Conservation (phyloP, 2,329 filamentous ascomycete species). For the Basipetospora chlamydospora region DNA sequence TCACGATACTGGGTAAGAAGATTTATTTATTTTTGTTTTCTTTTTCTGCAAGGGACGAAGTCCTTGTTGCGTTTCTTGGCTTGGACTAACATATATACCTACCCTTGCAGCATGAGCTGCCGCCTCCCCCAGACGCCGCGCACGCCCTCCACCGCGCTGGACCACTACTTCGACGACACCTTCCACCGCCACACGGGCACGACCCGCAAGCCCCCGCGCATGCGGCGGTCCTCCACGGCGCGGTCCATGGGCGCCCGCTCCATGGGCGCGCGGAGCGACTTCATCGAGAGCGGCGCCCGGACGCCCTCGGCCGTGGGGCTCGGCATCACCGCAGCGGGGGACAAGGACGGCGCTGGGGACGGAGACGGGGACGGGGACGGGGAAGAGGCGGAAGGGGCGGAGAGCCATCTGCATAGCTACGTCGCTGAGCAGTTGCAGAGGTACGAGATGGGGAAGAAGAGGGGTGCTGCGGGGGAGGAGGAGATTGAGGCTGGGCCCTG, state of each 20-base stretch:
- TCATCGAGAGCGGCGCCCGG: neutral
- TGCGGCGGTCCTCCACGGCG: conserved; percentile 67
- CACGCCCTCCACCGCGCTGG: conserved; percentile 67
- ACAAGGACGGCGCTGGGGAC: conserved; percentile 19
- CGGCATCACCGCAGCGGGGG: conserved; percentile 12
- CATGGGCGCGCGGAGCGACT: conserved; percentile 74
- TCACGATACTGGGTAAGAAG: conserved; percentile 90
- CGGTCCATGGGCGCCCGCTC: conserved; percentile 75
- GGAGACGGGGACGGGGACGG: conserved; percentile 32
- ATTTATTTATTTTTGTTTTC: conserved; percentile 8
- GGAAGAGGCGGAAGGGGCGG: conserved; percentile 60
- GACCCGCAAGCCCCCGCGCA: conserved; percentile 20
- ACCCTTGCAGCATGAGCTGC: conserved; percentile 74
- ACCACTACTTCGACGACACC: conserved; percentile 91
- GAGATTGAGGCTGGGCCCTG: no score
- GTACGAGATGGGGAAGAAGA: conserved; percentile 23
- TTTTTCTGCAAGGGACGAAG: no score
- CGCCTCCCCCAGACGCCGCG: conserved; percentile 86
- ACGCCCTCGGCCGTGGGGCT: conserved; percentile 1
- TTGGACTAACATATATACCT: no score
- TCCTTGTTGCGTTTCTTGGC: no score
- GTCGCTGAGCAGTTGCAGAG: conserved; percentile 67
- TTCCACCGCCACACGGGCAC: conserved; percentile 35
- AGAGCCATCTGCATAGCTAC: no score
- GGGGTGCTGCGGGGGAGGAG: no score